Conservation (phyloP, 1,284 basidiomycete species). For the Leucoagaricus sp. region DNA sequence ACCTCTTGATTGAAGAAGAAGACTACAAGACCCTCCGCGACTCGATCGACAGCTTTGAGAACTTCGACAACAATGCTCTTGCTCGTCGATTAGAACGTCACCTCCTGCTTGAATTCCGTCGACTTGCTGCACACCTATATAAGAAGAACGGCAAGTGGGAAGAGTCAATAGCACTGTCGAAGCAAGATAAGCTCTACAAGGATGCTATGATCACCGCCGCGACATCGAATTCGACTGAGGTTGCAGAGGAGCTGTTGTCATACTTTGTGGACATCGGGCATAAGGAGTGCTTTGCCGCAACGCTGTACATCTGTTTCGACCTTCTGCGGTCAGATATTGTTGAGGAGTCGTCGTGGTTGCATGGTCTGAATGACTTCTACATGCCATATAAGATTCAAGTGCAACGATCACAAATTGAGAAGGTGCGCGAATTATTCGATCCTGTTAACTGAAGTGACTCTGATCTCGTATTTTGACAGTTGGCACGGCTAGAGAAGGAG, state of each 20-base stretch:
- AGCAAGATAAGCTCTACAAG: constrained; percentile 95
- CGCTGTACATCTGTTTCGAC: constrained; percentile 93
- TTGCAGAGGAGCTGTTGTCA: constrained; percentile 91
- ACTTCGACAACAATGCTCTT: constrained; percentile 92
- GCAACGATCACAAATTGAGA: constrained; percentile 73
- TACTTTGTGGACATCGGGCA: constrained; percentile 98
- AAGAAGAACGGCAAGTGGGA: constrained; percentile 97
- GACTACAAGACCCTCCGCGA: constrained; percentile 97
- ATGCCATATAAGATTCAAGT: constrained; percentile 94
- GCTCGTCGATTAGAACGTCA: constrained; percentile 89
- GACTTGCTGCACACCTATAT: constrained; percentile 94
- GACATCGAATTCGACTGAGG: constrained; percentile 75
- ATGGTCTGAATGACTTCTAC: constrained; percentile 93
- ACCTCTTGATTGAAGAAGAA: constrained; percentile 97
- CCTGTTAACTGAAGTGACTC: constrained; percentile 9
- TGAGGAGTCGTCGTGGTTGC: constrained; percentile 94
- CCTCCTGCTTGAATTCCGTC: constrained; percentile 92
- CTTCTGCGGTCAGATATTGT: constrained; percentile 89
- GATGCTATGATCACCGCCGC: constrained; percentile 96
- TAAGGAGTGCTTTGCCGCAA: constrained; percentile 95
- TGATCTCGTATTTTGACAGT: constrained; percentile 36
- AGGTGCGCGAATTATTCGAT: constrained; percentile 40
- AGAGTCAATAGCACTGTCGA: constrained; percentile 92
- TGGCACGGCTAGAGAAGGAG: constrained; percentile 79
- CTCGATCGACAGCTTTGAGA: constrained; percentile 96